phyloP scores from a whole-genome alignment of 2,329 filamentous ascomycete species.

The Akanthomyces dipterigenus region DNA sequence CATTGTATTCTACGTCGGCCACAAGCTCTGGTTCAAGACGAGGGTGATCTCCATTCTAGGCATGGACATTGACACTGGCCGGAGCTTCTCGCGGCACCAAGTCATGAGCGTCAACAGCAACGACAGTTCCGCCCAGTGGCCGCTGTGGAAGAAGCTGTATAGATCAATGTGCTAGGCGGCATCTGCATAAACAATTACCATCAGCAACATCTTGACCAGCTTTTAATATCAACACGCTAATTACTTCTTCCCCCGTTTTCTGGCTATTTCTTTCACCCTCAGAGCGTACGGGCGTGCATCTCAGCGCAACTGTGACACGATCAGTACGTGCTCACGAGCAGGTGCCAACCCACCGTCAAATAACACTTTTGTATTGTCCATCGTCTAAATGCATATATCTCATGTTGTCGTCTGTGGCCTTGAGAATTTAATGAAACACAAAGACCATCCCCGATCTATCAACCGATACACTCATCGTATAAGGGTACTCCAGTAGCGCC shows the following conservation, averaged over 20 bases:
- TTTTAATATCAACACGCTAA: no score
- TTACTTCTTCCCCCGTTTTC: no score
- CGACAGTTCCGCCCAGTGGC: conserved; percentile 20
- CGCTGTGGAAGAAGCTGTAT: conserved; percentile 23
- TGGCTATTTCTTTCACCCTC: no score
- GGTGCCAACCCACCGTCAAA: background rate
- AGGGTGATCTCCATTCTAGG: conserved; percentile 54
- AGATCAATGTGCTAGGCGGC: background rate
- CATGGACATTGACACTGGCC: conserved; percentile 72
- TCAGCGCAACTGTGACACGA: background rate
- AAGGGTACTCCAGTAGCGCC: conserved; percentile 79
- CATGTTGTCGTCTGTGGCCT: no score
- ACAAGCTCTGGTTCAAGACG: conserved; percentile 62
- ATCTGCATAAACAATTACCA: background rate
- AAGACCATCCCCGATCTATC: conserved; percentile 87
- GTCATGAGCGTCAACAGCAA: conserved; percentile 21
- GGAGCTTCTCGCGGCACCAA: conserved; percentile 28
- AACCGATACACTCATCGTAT: conserved; percentile 86
- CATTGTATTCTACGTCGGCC: conserved; percentile 53
- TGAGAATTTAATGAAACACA: conserved; percentile 52
- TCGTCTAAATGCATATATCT: background rate
- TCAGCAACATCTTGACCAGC: background rate
- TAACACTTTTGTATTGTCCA: background rate
- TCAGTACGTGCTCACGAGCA: background rate
- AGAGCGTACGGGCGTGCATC: background rate